These are phyloP conservation scores for Amphicarpaea edgeworthii DNA, from an alignment of 306 rosid species.

Conservation along the genomic window DNA sequence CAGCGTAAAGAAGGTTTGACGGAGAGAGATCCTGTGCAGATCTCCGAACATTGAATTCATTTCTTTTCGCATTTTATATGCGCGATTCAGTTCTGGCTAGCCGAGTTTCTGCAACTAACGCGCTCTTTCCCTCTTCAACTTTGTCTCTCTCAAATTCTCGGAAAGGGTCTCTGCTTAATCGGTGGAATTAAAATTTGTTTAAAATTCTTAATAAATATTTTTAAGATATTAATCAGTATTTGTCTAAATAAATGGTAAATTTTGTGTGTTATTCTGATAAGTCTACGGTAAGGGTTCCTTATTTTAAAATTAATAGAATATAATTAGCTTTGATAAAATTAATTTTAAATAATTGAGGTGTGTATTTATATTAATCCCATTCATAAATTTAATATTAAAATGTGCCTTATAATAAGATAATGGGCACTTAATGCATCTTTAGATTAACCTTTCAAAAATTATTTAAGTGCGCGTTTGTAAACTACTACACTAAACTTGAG, in stretches of 20 bases:
- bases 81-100: neutral
- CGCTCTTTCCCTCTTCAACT: neutral
- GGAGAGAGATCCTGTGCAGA: constrained; percentile 42
- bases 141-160: neutral
- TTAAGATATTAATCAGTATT: neutral
- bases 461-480: no score
- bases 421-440: no score
- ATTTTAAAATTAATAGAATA: neutral
- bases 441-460: no score
- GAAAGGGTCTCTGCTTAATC: neutral
- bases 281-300: neutral
- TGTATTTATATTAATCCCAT: neutral
- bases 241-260: neutral
- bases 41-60: constrained; percentile 26
- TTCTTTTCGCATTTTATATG: constrained; percentile 25
- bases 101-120: neutral
- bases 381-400: no score
- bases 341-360: neutral
- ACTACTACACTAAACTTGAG: no score
- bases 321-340: neutral
- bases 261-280: neutral
- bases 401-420: no score
- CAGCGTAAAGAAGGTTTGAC: neutral
- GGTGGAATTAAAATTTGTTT: neutral
- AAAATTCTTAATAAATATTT: neutral